Evolutionary conservation across 352 stramenopile species (phyloP).

Genomic region (Saprolegnia diclina): DNA sequence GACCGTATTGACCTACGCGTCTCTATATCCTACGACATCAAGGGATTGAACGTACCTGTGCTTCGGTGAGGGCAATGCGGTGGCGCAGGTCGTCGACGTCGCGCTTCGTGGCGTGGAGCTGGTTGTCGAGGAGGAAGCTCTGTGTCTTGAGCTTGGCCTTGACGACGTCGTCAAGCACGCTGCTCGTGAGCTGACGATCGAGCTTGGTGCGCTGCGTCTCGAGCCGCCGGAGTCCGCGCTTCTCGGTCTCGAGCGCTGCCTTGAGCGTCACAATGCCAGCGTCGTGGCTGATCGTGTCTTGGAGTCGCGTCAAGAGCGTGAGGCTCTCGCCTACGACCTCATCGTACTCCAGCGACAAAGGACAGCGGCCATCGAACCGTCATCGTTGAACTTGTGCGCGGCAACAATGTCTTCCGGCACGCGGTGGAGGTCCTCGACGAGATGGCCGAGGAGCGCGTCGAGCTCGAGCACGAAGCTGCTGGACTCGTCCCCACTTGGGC

Average conservation of each 20-base stretch:
- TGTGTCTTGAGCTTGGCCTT: constrained; percentile 38
- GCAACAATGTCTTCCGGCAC: constrained; percentile 66
- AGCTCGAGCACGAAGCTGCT: background rate
- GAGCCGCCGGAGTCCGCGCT: constrained; percentile 44
- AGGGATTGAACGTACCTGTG: constrained; percentile 30
- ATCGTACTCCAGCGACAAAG: background rate
- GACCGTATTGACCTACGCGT: constrained; percentile 19
- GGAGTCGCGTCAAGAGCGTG: constrained; percentile 53
- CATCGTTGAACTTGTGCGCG: constrained; percentile 79
- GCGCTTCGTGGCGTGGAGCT: constrained; percentile 50
- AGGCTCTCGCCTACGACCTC: constrained; percentile 52
- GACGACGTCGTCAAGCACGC: constrained; percentile 34
- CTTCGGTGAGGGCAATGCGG: constrained; percentile 46
- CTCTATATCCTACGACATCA: background rate
- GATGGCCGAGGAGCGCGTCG: constrained; percentile 40
- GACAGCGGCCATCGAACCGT: constrained; percentile 36
- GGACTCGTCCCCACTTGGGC: background rate
- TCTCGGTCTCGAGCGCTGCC: constrained; percentile 40
- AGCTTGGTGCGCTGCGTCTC: constrained; percentile 60
- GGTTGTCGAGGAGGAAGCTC: constrained; percentile 51
- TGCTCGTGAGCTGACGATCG: constrained; percentile 37
- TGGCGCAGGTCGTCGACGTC: constrained; percentile 52
- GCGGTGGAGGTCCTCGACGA: constrained; percentile 45
- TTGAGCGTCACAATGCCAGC: constrained; percentile 46
- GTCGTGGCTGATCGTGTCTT: constrained; percentile 62